Conservation (phyloP, 2,329 filamentous ascomycete species). For the Hymenoscyphus linearis region DNA sequence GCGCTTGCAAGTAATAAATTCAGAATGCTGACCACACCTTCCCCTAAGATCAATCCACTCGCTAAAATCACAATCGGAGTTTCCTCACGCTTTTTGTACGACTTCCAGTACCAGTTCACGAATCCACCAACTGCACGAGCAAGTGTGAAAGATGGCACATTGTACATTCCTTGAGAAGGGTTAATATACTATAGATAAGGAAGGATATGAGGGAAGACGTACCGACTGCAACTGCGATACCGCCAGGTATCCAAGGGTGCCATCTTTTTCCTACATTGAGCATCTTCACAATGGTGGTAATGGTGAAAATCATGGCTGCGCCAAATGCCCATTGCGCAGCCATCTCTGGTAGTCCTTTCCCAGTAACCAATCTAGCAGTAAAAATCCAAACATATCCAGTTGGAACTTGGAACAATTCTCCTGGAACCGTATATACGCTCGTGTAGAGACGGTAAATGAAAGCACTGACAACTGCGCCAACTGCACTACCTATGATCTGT, state of each 20-base stretch:
- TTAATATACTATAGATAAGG: constrained; percentile 5
- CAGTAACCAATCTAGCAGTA: constrained; percentile 87
- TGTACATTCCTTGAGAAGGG: constrained; percentile 73
- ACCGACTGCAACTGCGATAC: constrained; percentile 93
- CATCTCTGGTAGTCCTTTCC: constrained; percentile 79
- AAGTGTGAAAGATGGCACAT: constrained; percentile 91
- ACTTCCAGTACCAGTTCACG: constrained; percentile 72
- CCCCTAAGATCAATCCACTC: constrained; percentile 82
- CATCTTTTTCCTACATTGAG: constrained; percentile 48
- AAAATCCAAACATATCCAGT: constrained; percentile 98
- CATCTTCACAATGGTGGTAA: constrained; percentile 67
- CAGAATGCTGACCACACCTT: constrained; percentile 86
- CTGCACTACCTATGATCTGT: constrained; percentile 83
- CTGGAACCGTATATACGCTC: constrained; percentile 81
- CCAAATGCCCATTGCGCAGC: constrained; percentile 73
- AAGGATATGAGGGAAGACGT: constrained; percentile 30
- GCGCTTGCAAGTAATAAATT: constrained; percentile 79
- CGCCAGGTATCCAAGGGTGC: constrained; percentile 77
- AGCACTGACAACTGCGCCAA: constrained; percentile 80
- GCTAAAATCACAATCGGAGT: constrained; percentile 87
- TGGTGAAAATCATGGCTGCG: constrained; percentile 68
- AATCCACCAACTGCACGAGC: constrained; percentile 78
- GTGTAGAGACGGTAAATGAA: constrained; percentile 88
- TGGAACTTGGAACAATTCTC: constrained; percentile 85
- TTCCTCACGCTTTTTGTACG: constrained; percentile 47